Conservation (phyloP, 163 green algal genomes). For the Scenedesmus sp. region DNA sequence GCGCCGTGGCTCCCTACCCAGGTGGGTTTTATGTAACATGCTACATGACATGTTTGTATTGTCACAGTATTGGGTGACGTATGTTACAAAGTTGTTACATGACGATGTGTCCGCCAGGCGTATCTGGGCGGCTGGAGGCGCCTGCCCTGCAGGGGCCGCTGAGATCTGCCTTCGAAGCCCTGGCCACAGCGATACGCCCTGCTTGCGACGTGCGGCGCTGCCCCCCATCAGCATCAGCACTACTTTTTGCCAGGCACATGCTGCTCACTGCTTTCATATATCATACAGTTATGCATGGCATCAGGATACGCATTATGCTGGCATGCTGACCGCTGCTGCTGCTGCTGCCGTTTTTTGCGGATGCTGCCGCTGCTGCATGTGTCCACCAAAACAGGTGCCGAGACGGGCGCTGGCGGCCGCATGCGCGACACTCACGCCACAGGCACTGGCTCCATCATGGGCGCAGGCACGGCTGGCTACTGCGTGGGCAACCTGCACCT, state of each 20-base stretch:
- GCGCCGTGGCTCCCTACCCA: conserved; percentile 97
- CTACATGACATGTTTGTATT: neutral
- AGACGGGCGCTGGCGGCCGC: conserved; percentile 95
- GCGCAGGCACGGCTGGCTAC: conserved; percentile 95
- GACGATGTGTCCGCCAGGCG: neutral
- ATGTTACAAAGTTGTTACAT: neutral
- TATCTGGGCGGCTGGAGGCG: conserved; percentile 54
- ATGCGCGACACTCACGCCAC: conserved; percentile 99
- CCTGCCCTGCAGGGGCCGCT: conserved; percentile 6
- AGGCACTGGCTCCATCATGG: conserved; percentile 96
- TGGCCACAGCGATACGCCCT: conserved; percentile 34
- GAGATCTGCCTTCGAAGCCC: conserved; percentile 51
- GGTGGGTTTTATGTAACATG: conserved; percentile 54
- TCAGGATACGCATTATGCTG: neutral
- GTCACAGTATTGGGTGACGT: neutral
- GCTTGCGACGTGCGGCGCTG: conserved; percentile 54
- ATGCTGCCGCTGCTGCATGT: neutral
- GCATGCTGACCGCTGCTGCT: neutral
- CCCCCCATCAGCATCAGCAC: conserved; percentile 24
- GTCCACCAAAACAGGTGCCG: conserved; percentile 73
- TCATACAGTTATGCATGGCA: neutral
- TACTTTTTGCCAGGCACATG: conserved; percentile 56
- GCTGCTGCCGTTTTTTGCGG: neutral
- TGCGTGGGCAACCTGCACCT: conserved; percentile 93
- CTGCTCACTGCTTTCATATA: neutral